Conservation (phyloP, 164 flowering plant species). For the Malania oleifera region DNA sequence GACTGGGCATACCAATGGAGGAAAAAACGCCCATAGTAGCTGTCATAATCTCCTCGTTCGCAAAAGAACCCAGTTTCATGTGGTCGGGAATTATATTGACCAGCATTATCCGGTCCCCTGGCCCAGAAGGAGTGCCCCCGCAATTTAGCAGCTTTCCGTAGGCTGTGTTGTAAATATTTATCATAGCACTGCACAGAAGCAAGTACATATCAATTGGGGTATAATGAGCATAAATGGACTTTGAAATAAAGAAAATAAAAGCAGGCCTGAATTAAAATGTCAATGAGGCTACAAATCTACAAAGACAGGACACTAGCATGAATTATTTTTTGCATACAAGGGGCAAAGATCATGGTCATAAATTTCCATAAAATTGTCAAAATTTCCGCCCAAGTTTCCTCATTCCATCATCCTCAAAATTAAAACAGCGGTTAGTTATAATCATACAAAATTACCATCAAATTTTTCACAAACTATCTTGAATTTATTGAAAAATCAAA, state of each 20-base stretch:
- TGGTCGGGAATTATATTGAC: conserved; percentile 82
- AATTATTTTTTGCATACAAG: too few species aligned
- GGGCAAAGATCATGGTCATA: too few species aligned
- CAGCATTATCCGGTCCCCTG: conserved; percentile 84
- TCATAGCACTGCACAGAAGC: conserved; percentile 71
- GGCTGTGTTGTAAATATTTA: conserved; percentile 63
- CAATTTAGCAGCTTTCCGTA: conserved; percentile 62
- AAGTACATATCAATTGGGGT: background rate
- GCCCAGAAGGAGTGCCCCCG: conserved; percentile 89
- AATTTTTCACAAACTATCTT: too few species aligned
- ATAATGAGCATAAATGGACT: too few species aligned
- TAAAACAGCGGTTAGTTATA: too few species aligned
- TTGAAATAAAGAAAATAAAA: background rate
- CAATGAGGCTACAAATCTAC: background rate
- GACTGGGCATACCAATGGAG: conserved; percentile 79
- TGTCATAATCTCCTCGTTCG: conserved; percentile 91
- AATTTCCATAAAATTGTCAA: too few species aligned
- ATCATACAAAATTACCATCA: too few species aligned
- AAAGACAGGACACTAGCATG: too few species aligned
- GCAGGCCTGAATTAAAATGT: background rate
- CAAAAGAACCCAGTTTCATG: conserved; percentile 87
- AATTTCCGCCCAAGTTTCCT: too few species aligned
- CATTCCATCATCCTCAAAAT: too few species aligned
- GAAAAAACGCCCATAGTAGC: conserved; percentile 90
- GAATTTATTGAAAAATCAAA: too few species aligned